Conservation (phyloP, 345 rosid genomes). For the Boechera stricta region DNA sequence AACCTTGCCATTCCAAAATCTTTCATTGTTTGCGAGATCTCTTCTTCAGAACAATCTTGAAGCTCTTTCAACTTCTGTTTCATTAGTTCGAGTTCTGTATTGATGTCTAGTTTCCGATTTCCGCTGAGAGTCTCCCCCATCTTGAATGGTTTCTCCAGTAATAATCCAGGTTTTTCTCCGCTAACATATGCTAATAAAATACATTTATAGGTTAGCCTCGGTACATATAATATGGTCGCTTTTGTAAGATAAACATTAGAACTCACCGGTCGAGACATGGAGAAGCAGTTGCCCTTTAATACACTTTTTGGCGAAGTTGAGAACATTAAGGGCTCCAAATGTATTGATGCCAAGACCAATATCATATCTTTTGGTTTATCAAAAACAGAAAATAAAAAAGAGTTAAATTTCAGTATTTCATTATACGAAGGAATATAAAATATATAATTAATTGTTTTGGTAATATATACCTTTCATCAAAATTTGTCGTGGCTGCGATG, state of each 20-base stretch:
- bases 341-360: constrained; percentile 46
- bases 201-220: constrained; percentile 1
- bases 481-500: constrained; percentile 78
- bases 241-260: constrained; percentile 8
- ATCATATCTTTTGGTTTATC: constrained; percentile 37
- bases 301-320: constrained; percentile 48
- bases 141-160: constrained; percentile 43
- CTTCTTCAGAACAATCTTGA: constrained; percentile 38
- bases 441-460: background rate
- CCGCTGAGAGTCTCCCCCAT: constrained; percentile 45
- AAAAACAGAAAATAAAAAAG: constrained; percentile 2
- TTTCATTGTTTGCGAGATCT: constrained; percentile 43
- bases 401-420: background rate
- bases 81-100: constrained; percentile 38
- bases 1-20: constrained; percentile 50
- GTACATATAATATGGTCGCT: background rate
- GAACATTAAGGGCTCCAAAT: constrained; percentile 45
- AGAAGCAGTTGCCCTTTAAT: constrained; percentile 42
- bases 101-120: constrained; percentile 34
- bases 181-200: constrained; percentile 39
- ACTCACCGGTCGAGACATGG: constrained; percentile 53
- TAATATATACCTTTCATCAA: constrained; percentile 70
- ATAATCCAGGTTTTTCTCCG: constrained; percentile 38
- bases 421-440: too few relatives aligned
- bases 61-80: constrained; percentile 44